A percentile compares a stretch with the other conserved stretches of the same genome.
phyloP scores from a whole-genome alignment of 176 grass and related monocot species.

The Musa beccarii region DNA sequence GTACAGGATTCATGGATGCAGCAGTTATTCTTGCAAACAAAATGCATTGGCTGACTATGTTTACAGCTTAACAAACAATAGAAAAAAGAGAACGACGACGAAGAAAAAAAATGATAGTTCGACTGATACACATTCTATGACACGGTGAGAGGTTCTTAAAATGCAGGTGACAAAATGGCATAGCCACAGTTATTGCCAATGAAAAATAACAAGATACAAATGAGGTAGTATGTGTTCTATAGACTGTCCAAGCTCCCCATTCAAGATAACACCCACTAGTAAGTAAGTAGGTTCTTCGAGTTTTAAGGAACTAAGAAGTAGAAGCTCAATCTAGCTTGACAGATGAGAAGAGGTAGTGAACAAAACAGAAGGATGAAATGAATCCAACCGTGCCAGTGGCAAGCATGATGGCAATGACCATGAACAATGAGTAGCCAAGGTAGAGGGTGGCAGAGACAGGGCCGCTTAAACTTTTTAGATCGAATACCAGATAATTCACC shows the following conservation, averaged over 20 bases:
- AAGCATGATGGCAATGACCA: slow-evolving; percentile 68
- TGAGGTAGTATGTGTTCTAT: background rate
- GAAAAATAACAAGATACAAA: background rate
- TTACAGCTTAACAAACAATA: background rate
- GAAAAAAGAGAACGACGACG: background rate
- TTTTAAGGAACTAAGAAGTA: background rate
- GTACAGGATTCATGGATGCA: too few relatives aligned
- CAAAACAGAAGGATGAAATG: slow-evolving; percentile 49
- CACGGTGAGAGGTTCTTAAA: background rate
- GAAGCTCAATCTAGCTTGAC: slow-evolving; percentile 60
- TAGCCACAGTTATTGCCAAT: background rate
- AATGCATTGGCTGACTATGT: background rate
- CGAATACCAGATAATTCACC: slow-evolving; percentile 57
- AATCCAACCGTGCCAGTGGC: slow-evolving; percentile 60
- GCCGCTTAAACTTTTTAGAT: slow-evolving; percentile 63
- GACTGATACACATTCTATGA: background rate
- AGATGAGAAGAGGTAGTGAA: slow-evolving; percentile 58
- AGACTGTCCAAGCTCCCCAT: background rate
- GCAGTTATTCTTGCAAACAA: background rate
- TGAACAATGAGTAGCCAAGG: slow-evolving; percentile 59
- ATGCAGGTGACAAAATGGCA: background rate
- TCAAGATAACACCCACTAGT: background rate
- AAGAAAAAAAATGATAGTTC: background rate
- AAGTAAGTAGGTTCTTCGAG: background rate
- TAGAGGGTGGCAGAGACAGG: slow-evolving; percentile 54